These are phyloP conservation scores for Lenwebbia sp. DNA, from an alignment of 345 rosid genomes.

Conservation along the genomic window DNA sequence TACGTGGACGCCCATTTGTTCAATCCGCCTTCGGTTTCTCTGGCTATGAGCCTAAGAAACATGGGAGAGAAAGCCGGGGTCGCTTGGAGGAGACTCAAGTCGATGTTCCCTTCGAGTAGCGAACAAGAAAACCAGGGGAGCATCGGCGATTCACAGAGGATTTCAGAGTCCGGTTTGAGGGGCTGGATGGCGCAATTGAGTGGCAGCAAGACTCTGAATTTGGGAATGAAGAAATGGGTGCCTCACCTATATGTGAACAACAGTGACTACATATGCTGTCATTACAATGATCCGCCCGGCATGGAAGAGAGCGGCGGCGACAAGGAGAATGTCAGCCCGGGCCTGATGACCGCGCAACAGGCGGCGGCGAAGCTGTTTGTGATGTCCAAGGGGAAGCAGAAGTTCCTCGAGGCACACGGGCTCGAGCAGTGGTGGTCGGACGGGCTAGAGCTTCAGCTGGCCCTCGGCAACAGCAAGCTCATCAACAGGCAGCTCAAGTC, in stretches of 20 bases:
- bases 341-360: constrained; percentile 21
- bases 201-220: constrained; percentile 22
- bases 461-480: constrained; percentile 62
- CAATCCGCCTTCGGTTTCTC: constrained; percentile 83
- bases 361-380: constrained; percentile 83
- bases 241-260: constrained; percentile 87
- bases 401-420: constrained; percentile 89
- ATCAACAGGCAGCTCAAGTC: constrained; percentile 88
- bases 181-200: constrained; percentile 48
- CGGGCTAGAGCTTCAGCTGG: constrained; percentile 59
- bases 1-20: constrained; percentile 86
- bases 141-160: constrained; percentile 7
- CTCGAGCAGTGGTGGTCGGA: constrained; percentile 99
- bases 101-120: constrained; percentile 57
- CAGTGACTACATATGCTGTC: constrained; percentile 85
- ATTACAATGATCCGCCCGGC: constrained; percentile 51
- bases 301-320: constrained; percentile 14
- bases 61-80: constrained; percentile 70
- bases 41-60: constrained; percentile 87
- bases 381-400: constrained; percentile 87
- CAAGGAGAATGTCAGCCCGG: constrained; percentile 41
- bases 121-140: constrained; percentile 3
- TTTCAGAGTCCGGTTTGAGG: constrained; percentile 30
- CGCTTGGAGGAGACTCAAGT: constrained; percentile 69
- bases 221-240: constrained; percentile 59